These are phyloP conservation scores for Penicillium crystallinum DNA, from an alignment of 495 filamentous ascomycete genomes.

Conservation along the genomic window DNA sequence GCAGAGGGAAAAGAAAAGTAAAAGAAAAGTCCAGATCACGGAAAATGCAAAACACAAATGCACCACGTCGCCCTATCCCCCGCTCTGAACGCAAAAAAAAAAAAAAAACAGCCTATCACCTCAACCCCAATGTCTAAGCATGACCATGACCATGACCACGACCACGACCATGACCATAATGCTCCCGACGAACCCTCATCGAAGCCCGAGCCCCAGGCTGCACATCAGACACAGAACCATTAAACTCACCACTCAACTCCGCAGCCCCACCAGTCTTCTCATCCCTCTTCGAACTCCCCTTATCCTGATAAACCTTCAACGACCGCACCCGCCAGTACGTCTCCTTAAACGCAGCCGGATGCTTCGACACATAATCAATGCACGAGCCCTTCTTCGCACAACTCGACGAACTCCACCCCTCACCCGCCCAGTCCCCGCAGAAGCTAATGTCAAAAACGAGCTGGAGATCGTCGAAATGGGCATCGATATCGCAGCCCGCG, in stretches of 20 bases:
- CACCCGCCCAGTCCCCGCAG: conserved; percentile 61
- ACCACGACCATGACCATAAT: conserved; percentile 5
- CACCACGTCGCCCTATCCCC: not conserved
- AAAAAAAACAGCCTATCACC: not conserved
- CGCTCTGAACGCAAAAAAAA: not conserved
- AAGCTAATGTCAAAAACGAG: conserved; percentile 68
- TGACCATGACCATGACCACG: not conserved
- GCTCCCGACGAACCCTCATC: conserved; percentile 10
- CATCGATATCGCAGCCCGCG: conserved; percentile 54
- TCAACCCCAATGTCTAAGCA: not conserved
- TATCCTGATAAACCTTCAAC: conserved; percentile 54
- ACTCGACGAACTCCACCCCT: conserved; percentile 30
- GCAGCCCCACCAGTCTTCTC: not conserved
- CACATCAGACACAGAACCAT: not conserved
- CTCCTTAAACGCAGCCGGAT: conserved; percentile 54
- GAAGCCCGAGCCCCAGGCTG: conserved; percentile 1
- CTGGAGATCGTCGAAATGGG: conserved; percentile 57
- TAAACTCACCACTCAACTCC: not conserved
- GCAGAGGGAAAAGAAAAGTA: not conserved
- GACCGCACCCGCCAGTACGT: conserved; percentile 64
- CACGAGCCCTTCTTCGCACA: conserved; percentile 46
- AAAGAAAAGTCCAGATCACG: not conserved
- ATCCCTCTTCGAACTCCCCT: not conserved
- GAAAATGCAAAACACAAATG: not conserved
- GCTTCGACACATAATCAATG: conserved; percentile 56